Percentiles rank a stretch among this genome's conserved stretches.
Conservation (phyloP, 768 basidiomycete species). For the Punctularia strigosozonata region DNA sequence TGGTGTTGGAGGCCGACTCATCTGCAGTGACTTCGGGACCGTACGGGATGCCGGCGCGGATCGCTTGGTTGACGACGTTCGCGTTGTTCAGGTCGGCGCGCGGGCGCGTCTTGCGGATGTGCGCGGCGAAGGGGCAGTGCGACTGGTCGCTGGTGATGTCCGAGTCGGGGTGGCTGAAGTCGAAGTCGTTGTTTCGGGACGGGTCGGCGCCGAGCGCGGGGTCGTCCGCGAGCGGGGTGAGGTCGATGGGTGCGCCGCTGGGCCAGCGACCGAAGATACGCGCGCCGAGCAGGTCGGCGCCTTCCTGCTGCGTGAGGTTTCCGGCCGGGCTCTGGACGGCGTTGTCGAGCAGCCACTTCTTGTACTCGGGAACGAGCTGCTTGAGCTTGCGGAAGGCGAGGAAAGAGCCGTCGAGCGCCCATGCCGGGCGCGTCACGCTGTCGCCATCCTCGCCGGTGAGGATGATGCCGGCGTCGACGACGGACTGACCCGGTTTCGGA, state of each 20-base stretch:
- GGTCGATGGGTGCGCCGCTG: constrained; percentile 18
- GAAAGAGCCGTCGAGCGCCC: constrained; percentile 20
- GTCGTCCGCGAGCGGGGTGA: constrained; percentile 15
- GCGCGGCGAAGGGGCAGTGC: constrained; percentile 19
- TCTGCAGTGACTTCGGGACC: constrained; percentile 35
- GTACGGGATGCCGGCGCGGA: constrained; percentile 38
- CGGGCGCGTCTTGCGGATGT: constrained; percentile 18
- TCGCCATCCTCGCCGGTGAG: constrained; percentile 13
- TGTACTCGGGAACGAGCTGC: constrained; percentile 23
- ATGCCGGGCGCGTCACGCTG: constrained; percentile 15
- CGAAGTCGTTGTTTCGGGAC: constrained; percentile 18
- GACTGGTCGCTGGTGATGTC: no score
- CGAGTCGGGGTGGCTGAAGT: constrained; percentile 13
- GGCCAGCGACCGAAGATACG: constrained; percentile 22
- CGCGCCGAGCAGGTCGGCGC: constrained; percentile 19
- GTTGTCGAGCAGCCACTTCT: constrained; percentile 15
- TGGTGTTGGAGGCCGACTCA: constrained; percentile 25
- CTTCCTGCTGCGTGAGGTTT: constrained; percentile 10
- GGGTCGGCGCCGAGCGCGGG: constrained; percentile 15
- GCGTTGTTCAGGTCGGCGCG: constrained; percentile 13
- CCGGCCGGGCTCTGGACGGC: constrained; percentile 9
- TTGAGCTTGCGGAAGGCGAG: constrained; percentile 19
- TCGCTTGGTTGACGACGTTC: constrained; percentile 23
- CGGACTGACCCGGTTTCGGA: constrained; percentile 13
- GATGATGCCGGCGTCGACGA: constrained; percentile 17